A percentile compares a stretch with the other conserved stretches of the same genome.
These are phyloP conservation scores for Candida pseudoviswanathii DNA, from an alignment of 1,139 yeast species.

Conservation along the genomic window DNA sequence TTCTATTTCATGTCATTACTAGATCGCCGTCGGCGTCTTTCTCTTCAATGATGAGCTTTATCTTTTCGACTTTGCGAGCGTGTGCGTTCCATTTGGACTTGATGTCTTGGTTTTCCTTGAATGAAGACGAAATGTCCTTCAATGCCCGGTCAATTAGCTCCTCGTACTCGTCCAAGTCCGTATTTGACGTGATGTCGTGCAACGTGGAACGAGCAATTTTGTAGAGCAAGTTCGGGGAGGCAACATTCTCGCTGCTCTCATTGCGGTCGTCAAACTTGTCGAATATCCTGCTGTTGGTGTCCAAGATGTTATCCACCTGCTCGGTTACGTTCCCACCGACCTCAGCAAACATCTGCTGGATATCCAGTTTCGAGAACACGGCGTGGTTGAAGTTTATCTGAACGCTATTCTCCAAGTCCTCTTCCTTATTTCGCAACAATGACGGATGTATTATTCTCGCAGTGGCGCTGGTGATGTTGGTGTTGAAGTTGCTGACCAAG, in stretches of 20 bases:
- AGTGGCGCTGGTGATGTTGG: conserved; percentile 16
- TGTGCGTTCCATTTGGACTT: conserved; percentile 38
- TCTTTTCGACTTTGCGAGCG: conserved; percentile 34
- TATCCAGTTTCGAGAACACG: conserved; percentile 23
- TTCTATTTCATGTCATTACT: conserved; percentile 17
- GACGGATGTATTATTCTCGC: conserved; percentile 11
- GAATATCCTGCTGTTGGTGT: conserved; percentile 23
- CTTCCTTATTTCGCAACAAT: conserved; percentile 7
- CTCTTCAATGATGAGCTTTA: conserved; percentile 24
- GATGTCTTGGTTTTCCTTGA: conserved; percentile 33
- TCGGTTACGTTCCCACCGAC: conserved; percentile 24
- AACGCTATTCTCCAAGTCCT: conserved; percentile 12
- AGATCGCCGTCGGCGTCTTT: conserved; percentile 14
- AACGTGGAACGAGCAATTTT: conserved; percentile 17
- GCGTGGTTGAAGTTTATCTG: conserved; percentile 22
- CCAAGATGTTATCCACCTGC: conserved; percentile 18
- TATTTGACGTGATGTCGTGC: conserved; percentile 18
- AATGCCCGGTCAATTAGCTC: conserved; percentile 28
- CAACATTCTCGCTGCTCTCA: conserved; percentile 7
- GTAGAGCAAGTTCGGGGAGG: conserved; percentile 10
- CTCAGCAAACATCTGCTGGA: conserved; percentile 24
- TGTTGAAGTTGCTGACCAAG: conserved; percentile 29
- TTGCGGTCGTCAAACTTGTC: conserved; percentile 22
- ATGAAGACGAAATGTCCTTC: conserved; percentile 28
- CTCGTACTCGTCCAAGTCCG: conserved; percentile 36